A percentile compares a stretch with the other conserved stretches of the same genome.
Conservation (phyloP, 2,329 filamentous ascomycete genomes). For the Septoria linicola region DNA sequence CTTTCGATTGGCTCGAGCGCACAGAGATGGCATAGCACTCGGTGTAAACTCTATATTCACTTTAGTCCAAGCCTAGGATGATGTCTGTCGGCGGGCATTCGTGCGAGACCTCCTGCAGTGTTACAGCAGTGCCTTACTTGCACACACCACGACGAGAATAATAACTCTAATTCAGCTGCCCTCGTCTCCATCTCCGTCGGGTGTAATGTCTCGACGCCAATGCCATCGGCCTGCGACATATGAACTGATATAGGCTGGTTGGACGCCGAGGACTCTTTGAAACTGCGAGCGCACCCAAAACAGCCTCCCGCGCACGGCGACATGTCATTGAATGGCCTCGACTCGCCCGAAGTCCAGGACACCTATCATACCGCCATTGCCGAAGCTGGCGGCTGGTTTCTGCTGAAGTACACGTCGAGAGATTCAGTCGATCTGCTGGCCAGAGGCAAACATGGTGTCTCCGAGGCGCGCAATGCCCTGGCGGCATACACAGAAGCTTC, state of each 20-base stretch:
- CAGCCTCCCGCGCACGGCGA: conserved; percentile 20
- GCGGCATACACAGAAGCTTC: conserved; percentile 77
- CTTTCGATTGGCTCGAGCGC: too few relatives aligned
- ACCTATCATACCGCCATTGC: conserved; percentile 75
- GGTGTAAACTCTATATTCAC: too few relatives aligned
- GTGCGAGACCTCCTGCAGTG: neutral
- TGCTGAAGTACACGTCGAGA: conserved; percentile 85
- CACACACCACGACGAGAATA: neutral
- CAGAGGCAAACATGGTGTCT: conserved; percentile 76
- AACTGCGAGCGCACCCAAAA: conserved; percentile 4
- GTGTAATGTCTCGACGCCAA: conserved; percentile 24
- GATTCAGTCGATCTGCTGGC: conserved; percentile 81
- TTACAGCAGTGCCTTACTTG: neutral
- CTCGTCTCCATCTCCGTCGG: conserved; percentile 10
- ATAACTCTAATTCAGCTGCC: neutral
- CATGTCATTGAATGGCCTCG: conserved; percentile 97
- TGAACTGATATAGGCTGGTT: conserved; percentile 3
- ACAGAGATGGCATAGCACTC: too few relatives aligned
- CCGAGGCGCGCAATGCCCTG: conserved; percentile 77
- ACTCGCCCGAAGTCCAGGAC: conserved; percentile 75
- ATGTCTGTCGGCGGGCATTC: too few relatives aligned
- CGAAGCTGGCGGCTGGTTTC: conserved; percentile 94
- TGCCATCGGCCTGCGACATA: conserved; percentile 19
- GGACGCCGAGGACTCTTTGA: conserved; percentile 8
- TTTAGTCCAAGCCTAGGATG: too few relatives aligned